Conservation (phyloP, 441 rosid species). For the Mallotus japonicus region DNA sequence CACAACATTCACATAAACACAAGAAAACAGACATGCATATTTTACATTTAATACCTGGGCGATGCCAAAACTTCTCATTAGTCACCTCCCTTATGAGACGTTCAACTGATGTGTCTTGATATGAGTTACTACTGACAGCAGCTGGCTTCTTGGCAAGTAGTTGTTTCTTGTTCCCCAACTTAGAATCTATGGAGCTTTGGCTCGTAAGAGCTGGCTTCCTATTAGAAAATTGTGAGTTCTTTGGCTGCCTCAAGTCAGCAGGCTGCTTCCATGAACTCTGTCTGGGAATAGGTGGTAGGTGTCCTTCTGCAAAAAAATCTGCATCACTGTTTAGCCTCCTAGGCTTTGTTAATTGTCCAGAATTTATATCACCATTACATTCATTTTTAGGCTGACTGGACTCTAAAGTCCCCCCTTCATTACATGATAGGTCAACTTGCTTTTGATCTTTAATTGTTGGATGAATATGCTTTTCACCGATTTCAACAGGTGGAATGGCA, state of each 20-base stretch:
- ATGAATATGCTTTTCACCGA: conserved; percentile 51
- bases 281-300: conserved; percentile 54
- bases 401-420: conserved; percentile 54
- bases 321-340: conserved; percentile 60
- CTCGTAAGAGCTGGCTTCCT: conserved; percentile 47
- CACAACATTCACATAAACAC: not conserved
- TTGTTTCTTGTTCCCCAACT: conserved; percentile 68
- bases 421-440: conserved; percentile 45
- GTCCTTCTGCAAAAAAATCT: conserved; percentile 56
- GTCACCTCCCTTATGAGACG: conserved; percentile 98
- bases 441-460: conserved; percentile 55
- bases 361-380: conserved; percentile 58
- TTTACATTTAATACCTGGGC: conserved; percentile 62
- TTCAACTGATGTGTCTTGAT: conserved; percentile 97
- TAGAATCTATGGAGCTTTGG: conserved; percentile 66
- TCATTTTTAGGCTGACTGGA: conserved; percentile 54
- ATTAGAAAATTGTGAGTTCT: conserved; percentile 48
- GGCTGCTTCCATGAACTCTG: conserved; percentile 91
- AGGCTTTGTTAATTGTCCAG: conserved; percentile 46
- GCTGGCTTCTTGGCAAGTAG: conserved; percentile 56
- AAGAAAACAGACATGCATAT: conserved; percentile 7
- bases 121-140: conserved; percentile 39
- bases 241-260: conserved; percentile 50
- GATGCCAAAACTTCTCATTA: conserved; percentile 90
- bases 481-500: conserved; percentile 46